Base-by-base conservation (phyloP, 2,329 filamentous ascomycete species). In the Elsinoe ampelina region DNA sequence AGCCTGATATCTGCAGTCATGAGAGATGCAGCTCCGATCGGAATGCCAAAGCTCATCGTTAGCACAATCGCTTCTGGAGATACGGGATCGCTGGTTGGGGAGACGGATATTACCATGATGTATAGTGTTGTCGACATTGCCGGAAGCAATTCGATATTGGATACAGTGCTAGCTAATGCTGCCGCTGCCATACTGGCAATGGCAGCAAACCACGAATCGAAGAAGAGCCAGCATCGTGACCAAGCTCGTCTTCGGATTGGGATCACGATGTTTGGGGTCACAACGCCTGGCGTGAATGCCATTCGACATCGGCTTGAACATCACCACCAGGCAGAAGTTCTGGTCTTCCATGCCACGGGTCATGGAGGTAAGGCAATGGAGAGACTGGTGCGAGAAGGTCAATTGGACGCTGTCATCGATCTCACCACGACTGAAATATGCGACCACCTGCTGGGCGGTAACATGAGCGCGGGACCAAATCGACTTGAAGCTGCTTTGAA, bases 261-360 rank as follows among this genome's bases (percentile, higher is more conserved):
- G 0, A 78, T 87, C 20, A 86, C 84, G 1, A 88, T 88, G 85
- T 88, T 87, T 64, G 85, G 85, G 1, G 84, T 88, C 5, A 89
- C 85, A 0, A 88, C 84, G 0, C 83, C 84, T 0, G 80, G 78
- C 10, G 84, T 83, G 0, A 78, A 83, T 47, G 69, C 67, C 1
- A 78, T 84, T 1, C 75, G 82, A 0, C 62, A 67, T 1, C 68
- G 77, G 45, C 72, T 87, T 0, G 73, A 80, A 54, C 59, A 67
- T 1, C 67, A 70, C 2, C 68, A 74, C 55, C 65, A 65, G 1
- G 74, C 80, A 51, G 84, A 87, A 61, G 75, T 79, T 1, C 84
- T 81, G 61, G 74, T 87, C 1, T 88, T 88, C 64, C 84, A 87
- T 63, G 84, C 84, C 2, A 87, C 84, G 0, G 85, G 85, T 0